Conservation (phyloP, 75 land plant genomes). For the Selaginella tamariscina region DNA sequence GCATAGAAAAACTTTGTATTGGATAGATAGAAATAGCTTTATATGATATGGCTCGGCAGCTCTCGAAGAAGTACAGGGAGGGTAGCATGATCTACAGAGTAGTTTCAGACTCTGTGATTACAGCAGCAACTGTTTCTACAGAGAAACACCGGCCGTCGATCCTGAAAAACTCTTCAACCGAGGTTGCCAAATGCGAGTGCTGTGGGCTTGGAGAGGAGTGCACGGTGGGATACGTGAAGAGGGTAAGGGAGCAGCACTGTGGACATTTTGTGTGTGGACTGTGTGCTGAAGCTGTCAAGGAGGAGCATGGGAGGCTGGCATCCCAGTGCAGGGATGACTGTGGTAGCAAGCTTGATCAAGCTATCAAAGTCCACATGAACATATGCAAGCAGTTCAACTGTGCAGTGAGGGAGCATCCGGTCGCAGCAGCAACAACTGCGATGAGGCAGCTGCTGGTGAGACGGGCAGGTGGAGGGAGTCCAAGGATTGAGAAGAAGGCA, state of each 20-base stretch:
- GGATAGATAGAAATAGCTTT: too few species aligned
- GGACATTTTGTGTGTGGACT: constrained; percentile 74
- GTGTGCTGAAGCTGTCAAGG: constrained; percentile 56
- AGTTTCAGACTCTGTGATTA: neutral
- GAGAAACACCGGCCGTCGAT: neutral
- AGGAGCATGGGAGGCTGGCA: constrained; percentile 26
- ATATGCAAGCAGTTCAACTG: neutral
- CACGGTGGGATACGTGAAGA: constrained; percentile 38
- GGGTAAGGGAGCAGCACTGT: constrained; percentile 24
- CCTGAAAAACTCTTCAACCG: neutral
- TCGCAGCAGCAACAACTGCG: neutral
- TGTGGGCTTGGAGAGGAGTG: constrained; percentile 66
- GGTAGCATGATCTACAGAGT: neutral
- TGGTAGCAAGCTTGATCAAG: neutral
- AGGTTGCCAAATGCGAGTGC: constrained; percentile 44
- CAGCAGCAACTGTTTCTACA: neutral
- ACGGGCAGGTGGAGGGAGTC: neutral
- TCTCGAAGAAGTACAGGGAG: too few species aligned
- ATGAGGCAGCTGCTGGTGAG: constrained; percentile 1
- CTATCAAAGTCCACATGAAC: neutral
- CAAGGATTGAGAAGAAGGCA: neutral
- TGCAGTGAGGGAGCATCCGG: neutral
- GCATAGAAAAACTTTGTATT: too few species aligned
- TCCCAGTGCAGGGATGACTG: neutral
- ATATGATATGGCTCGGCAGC: too few species aligned